Evolutionary conservation across 768 basidiomycete species (phyloP), one percentile per base, ranked within the genome.

Genomic region (Lyophyllum atratum): DNA sequence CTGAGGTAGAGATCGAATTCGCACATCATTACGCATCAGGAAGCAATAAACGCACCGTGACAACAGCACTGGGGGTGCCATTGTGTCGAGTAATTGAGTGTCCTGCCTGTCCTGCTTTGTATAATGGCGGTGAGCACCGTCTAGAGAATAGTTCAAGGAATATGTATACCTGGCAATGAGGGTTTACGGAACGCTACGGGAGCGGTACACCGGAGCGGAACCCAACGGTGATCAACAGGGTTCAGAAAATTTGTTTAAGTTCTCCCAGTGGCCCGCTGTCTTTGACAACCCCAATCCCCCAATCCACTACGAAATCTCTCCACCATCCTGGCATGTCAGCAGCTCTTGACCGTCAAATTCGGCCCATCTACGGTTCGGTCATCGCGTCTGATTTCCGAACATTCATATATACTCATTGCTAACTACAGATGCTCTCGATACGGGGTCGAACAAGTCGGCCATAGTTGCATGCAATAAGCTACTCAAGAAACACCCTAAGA

Each of bases 381-480:
- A 24, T 37, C 50, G 54, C 34, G 54, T 55, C 61, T 59, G 46
- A 33, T 49, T 28, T 37, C 26, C 31, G 29, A 28, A 42, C 17
- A 39, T 33, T 50, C 19, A 37, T 37, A 37, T n/a, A 46, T 37
- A 46, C 44, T 50, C 45, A 33, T 49, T 39, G 29, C 34, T 49
- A 19, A 3, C 56, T 49, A 3, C 69, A 94, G 92, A 94, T 80
- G 87, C 92, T 45, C 78, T 94, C 60, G 92, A 94, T 75, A 90
- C 85, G 44, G 87, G 89, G 46, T 90, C 91, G 14, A 91, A 90
- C 76, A 94, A 94, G 76, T 86, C 89, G 37, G 92, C 93, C 19
- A 81, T 94, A 53, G 85, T 92, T 39, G 80, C 86, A 8, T 93
- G 92, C 75, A 93, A 92, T 71, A 94, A 94, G 72, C 70, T 94